Evolutionary conservation across 495 filamentous ascomycete genomes (phyloP).

Genomic region (Podospora appendiculata): DNA sequence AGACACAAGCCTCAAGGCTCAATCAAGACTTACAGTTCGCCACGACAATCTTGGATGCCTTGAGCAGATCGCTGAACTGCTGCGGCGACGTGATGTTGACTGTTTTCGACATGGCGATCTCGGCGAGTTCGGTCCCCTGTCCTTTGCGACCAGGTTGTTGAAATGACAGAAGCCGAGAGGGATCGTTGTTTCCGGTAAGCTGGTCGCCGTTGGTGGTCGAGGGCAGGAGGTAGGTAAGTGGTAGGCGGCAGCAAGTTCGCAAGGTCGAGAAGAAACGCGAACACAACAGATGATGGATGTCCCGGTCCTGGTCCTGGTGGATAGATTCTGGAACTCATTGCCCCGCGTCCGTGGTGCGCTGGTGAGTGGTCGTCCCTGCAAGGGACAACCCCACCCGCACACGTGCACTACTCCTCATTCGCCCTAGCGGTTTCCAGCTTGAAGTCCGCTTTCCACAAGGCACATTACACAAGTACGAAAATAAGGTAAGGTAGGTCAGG

Average conservation of each 20-base stretch:
- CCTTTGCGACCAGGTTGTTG: too few species aligned
- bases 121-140: not conserved
- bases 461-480: too few species aligned
- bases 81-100: conserved; percentile 62
- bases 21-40: conserved; percentile 64
- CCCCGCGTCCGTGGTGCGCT: not conserved
- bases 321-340: not conserved
- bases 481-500: too few species aligned
- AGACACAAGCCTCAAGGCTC: too few species aligned
- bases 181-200: too few species aligned
- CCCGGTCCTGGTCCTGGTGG: not conserved
- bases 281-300: not conserved
- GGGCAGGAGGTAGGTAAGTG: not conserved
- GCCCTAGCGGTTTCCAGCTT: not conserved
- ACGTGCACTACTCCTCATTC: not conserved
- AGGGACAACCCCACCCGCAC: not conserved
- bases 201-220: not conserved
- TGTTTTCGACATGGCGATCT: conserved; percentile 49
- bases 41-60: conserved; percentile 64
- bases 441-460: too few species aligned
- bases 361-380: not conserved
- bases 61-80: conserved; percentile 64
- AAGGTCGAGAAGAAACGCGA: not conserved
- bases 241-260: too few species aligned
- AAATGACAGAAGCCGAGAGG: too few species aligned